A percentile compares a stretch with the other conserved stretches of the same genome.
phyloP scores from a whole-genome alignment of 1,139 yeast species.

The Kodamaea sp. region DNA sequence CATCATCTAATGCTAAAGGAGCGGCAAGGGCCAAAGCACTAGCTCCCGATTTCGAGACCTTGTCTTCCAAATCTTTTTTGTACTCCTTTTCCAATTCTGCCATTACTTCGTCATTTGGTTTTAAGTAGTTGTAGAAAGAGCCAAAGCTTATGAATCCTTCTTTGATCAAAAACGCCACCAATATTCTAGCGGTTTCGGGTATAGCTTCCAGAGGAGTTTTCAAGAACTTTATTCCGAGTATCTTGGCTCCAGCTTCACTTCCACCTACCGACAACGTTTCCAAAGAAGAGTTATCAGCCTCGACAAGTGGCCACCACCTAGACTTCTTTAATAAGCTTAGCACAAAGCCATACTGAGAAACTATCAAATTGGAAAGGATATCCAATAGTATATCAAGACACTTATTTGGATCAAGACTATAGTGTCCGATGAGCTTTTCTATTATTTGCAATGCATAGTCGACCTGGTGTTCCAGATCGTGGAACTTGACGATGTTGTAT shows the following conservation, averaged over 20 bases:
- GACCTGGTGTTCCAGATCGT: conserved; percentile 44
- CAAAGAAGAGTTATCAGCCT: conserved; percentile 32
- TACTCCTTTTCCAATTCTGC: conserved; percentile 44
- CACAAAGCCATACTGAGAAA: conserved; percentile 47
- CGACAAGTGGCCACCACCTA: conserved; percentile 64
- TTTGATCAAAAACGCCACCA: conserved; percentile 60
- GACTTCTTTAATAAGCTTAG: conserved; percentile 51
- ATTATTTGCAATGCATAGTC: conserved; percentile 52
- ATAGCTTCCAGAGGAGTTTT: conserved; percentile 33
- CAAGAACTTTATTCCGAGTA: conserved; percentile 59
- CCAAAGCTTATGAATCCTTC: conserved; percentile 70
- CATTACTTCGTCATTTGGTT: conserved; percentile 49
- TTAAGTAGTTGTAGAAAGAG: conserved; percentile 56
- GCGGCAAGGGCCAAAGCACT: conserved; percentile 89
- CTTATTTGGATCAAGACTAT: conserved; percentile 73
- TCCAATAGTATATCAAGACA: conserved; percentile 64
- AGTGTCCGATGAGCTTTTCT: conserved; percentile 71
- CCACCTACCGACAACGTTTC: conserved; percentile 45
- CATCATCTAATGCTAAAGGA: conserved; percentile 72
- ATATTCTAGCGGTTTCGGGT: conserved; percentile 49
- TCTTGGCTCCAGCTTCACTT: conserved; percentile 56
- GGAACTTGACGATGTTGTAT: conserved; percentile 41
- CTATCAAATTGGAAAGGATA: conserved; percentile 46
- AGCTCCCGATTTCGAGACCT: conserved; percentile 64
- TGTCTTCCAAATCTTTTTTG: conserved; percentile 56